Percentiles rank a stretch among this genome's conserved stretches.
Conservation (phyloP, 2,329 filamentous ascomycete genomes). For the Chaetomiaceae sp. region DNA sequence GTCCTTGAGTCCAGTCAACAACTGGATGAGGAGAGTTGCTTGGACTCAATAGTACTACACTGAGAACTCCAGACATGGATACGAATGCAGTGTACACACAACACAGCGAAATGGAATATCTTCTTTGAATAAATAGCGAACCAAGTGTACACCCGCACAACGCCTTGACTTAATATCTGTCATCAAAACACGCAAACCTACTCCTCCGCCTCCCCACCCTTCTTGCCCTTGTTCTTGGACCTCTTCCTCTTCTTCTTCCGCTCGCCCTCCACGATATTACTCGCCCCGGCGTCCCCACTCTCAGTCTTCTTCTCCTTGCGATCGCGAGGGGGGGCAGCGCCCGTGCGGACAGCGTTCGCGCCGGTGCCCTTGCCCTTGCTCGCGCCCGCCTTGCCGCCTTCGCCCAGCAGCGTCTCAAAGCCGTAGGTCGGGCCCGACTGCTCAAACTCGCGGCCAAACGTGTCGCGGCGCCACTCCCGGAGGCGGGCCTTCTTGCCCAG, state of each 20-base stretch:
- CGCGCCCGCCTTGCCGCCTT: constrained; percentile 29
- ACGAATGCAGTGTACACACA: no score
- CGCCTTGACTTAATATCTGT: neutral
- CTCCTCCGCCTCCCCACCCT: constrained; percentile 28
- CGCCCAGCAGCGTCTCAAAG: constrained; percentile 40
- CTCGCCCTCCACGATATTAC: constrained; percentile 25
- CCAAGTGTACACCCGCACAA: no score
- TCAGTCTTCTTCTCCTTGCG: constrained; percentile 25
- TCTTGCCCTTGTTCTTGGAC: constrained; percentile 35
- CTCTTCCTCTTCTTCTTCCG: constrained; percentile 31
- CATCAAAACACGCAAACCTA: neutral
- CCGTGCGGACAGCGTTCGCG: constrained; percentile 14
- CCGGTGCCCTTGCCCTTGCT: constrained; percentile 26
- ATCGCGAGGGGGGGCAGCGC: no score
- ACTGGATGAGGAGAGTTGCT: no score
- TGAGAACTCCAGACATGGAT: no score
- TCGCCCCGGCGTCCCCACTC: constrained; percentile 25
- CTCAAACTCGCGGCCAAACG: constrained; percentile 56
- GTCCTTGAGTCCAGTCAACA: no score
- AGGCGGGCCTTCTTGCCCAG: constrained; percentile 90
- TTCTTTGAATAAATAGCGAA: no score
- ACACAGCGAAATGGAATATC: no score
- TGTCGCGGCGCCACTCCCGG: constrained; percentile 72
- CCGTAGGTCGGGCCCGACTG: constrained; percentile 52
- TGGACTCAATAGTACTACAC: no score